Base-by-base conservation (phyloP, 2,329 filamentous ascomycete species). In the Penicillium paneum region DNA sequence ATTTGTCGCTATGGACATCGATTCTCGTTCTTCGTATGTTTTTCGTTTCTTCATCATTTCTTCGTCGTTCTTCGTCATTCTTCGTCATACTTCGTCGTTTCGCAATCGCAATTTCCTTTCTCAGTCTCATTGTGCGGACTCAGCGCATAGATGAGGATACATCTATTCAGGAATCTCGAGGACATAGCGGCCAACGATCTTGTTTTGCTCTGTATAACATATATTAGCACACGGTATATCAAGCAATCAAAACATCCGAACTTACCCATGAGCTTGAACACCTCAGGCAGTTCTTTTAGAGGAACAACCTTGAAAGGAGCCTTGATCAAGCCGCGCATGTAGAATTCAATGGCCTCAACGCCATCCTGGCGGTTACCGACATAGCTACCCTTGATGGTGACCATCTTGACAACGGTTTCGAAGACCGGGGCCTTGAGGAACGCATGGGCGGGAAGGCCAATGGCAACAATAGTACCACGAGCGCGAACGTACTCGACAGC, bases 341-440 rank as follows among this genome's bases (percentile, higher is more conserved):
- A 97, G 79, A 97, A 97, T 63, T 97, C 92, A 59, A 97, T 80
- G 3, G 93, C 92, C 79, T 97, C 93, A 49, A 86, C 83, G 1
- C 86, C 88, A 72, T 97, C 93, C 71, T 88, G 86, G 63, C 93
- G 84, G 79, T 96, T 97, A 54, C 93, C 93, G 63, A 97, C 93
- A 71, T 97, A 97, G 65, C 86, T 91, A 57, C 92, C 92, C 79
- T 90, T 90, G 81, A 97, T 97, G 66, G 76, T 86, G 78, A 97
- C 86, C 91, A 96, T 96, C 76, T 87, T 82, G 69, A 93, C 81
- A 59, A 97, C 93, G 8, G 88, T 90, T 70, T 92, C 87, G 72
- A 97, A 96, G 52, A 97, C 91, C 36, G 91, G 89, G 1, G 92
- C 91, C 64, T 83, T 83, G 61, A 97, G 82, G 74, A 81, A 89